phyloP scores from a whole-genome alignment of 2,329 filamentous ascomycete species.

The Stachybotrys echinatus region DNA sequence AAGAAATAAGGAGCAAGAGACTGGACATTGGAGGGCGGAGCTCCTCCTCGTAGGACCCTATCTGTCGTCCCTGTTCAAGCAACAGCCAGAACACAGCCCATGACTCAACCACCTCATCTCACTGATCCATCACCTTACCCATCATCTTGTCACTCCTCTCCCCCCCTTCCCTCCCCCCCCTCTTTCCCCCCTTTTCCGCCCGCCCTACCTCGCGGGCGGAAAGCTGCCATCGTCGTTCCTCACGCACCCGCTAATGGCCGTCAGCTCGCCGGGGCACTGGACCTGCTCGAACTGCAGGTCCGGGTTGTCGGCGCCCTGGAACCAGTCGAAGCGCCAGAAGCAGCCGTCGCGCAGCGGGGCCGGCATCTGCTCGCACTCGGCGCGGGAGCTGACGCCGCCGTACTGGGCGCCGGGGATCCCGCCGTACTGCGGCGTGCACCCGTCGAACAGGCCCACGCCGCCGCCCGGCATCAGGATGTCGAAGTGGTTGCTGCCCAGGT shows the following conservation, averaged over 20 bases:
- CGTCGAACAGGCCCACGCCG: constrained; percentile 49
- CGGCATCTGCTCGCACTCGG: constrained; percentile 48
- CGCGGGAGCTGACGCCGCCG: constrained; percentile 47
- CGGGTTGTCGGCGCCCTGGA: constrained; percentile 53
- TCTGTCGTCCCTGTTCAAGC: no score
- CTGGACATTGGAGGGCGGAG: no score
- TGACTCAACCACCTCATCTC: no score
- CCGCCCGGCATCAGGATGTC: constrained; percentile 53
- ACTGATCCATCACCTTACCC: no score
- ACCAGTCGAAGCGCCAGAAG: constrained; percentile 62
- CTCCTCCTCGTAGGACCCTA: no score
- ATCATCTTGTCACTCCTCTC: no score
- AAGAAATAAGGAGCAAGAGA: no score
- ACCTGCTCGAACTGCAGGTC: constrained; percentile 50
- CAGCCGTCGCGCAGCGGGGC: constrained; percentile 50
- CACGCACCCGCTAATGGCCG: constrained; percentile 29
- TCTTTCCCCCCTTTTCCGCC: neutral
- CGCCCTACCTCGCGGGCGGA: neutral
- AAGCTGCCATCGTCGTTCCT: neutral
- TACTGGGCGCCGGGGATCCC: constrained; percentile 44
- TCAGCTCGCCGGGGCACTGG: constrained; percentile 46
- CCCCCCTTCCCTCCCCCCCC: no score
- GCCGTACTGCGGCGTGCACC: constrained; percentile 43
- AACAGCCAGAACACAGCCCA: no score
- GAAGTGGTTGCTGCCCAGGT: constrained; percentile 53